Percentiles rank a stretch among this genome's conserved stretches.
Evolutionary conservation across 352 stramenopile genomes (phyloP).

Genomic region (Phytophthora ohioensis): DNA sequence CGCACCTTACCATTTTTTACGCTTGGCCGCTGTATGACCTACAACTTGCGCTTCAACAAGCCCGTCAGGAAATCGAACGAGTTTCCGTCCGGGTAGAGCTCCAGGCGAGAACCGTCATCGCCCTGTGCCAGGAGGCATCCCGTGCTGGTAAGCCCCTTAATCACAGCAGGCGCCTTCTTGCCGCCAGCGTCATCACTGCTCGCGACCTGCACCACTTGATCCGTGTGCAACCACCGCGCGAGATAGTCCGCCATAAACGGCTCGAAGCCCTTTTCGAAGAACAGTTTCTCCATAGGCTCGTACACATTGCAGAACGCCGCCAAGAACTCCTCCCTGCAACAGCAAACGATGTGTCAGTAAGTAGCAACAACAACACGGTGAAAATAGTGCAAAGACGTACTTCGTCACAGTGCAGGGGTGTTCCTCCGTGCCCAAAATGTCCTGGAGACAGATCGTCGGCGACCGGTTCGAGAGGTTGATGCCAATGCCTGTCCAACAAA

Average conservation of each 20-base stretch:
- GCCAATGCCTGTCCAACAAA: slow-evolving; percentile 64
- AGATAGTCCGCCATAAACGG: slow-evolving; percentile 89
- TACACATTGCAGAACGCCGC: slow-evolving; percentile 90
- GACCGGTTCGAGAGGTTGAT: slow-evolving; percentile 92
- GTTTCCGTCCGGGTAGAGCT: slow-evolving; percentile 92
- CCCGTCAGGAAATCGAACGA: slow-evolving; percentile 91
- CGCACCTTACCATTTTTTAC: slow-evolving; percentile 3
- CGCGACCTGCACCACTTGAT: slow-evolving; percentile 84
- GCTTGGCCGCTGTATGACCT: slow-evolving; percentile 8
- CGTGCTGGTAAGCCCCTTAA: slow-evolving; percentile 82
- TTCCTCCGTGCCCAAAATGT: slow-evolving; percentile 71
- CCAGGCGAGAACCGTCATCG: slow-evolving; percentile 67
- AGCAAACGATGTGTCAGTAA: slow-evolving; percentile 14
- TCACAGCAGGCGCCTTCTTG: slow-evolving; percentile 58
- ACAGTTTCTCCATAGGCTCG: slow-evolving; percentile 86
- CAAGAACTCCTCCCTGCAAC: slow-evolving; percentile 82
- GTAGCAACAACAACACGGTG: neutral
- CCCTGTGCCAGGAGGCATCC: slow-evolving; percentile 81
- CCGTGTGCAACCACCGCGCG: slow-evolving; percentile 85
- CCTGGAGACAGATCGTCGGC: slow-evolving; percentile 89
- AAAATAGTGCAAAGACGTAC: slow-evolving; percentile 41
- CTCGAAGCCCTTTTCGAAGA: slow-evolving; percentile 83
- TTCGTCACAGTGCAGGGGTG: slow-evolving; percentile 79
- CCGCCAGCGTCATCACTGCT: slow-evolving; percentile 56
- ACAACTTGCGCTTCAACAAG: slow-evolving; percentile 89